Percentiles rank a stretch among this genome's conserved stretches.
Conservation (phyloP, 1,139 yeast species). For the Debaryomyces robertsiae region DNA sequence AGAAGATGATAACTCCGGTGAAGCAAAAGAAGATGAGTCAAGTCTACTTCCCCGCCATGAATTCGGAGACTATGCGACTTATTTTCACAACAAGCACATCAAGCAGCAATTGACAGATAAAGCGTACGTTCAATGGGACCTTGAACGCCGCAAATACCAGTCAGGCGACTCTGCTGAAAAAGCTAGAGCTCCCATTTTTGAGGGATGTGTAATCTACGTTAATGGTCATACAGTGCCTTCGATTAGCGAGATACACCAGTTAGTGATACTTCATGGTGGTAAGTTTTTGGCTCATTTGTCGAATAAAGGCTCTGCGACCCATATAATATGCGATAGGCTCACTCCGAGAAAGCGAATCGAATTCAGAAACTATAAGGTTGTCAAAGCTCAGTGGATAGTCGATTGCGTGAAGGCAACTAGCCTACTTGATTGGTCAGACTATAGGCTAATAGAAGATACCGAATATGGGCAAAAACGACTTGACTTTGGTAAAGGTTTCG, state of each 20-base stretch:
- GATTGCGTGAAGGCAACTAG: conserved; percentile 55
- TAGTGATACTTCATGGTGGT: conserved; percentile 82
- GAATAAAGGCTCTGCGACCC: conserved; percentile 77
- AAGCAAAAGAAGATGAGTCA: conserved; percentile 6
- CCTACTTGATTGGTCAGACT: conserved; percentile 70
- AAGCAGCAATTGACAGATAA: conserved; percentile 74
- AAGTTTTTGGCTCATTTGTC: conserved; percentile 65
- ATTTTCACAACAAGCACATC: conserved; percentile 64
- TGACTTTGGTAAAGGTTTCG: conserved; percentile 19
- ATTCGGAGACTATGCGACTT: conserved; percentile 73
- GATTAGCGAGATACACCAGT: conserved; percentile 65
- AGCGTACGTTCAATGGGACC: conserved; percentile 52
- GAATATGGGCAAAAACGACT: conserved; percentile 54
- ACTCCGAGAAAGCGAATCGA: conserved; percentile 75
- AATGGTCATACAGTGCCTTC: conserved; percentile 89
- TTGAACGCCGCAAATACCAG: conserved; percentile 34
- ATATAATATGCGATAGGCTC: conserved; percentile 75
- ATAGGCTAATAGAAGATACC: conserved; percentile 52
- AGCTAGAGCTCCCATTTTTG: conserved; percentile 48
- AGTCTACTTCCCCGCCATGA: conserved; percentile 35
- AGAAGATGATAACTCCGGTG: conserved; percentile 2
- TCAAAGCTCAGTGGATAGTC: conserved; percentile 78
- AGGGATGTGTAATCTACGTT: conserved; percentile 67
- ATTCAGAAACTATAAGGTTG: conserved; percentile 71
- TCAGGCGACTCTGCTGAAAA: conserved; percentile 16